Evolutionary conservation across 2,329 filamentous ascomycete genomes (phyloP), one percentile per base, ranked within the genome.

Genomic region (Trichoderma koningii): DNA sequence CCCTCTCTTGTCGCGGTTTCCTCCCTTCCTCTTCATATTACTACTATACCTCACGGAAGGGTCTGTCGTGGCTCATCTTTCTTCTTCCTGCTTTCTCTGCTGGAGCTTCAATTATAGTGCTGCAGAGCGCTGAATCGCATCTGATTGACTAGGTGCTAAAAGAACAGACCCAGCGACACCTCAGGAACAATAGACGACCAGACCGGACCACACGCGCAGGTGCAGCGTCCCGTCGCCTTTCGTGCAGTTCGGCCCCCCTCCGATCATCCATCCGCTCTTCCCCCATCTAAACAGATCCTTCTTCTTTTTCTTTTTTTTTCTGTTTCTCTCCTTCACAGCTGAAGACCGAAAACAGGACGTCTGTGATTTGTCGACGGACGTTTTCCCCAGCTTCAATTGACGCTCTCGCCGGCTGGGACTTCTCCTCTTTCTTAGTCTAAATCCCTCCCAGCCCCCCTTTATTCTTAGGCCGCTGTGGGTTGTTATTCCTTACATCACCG

Each of bases 401-500:
- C 34, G 41, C 26, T 63, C 15, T 21, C 48, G 56, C n/a, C 15
- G 28, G 28, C 34, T 34, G 50, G 50, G 17, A 38, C 34, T 52
- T 34, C 28, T 52, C 34, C 28, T 34, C 15, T 12, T 38, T 45
- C 51, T 53, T 44, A 19, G 34, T 38, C 30, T 23, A 44, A 52
- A 51, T 30, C 41, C 23, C 6, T 19, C 41, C 50, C 23, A 63
- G 26, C 60, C 50, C 52, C 30, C 52, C 26, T 64, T 64, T 42
- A 64, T 48, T 38, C 34, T 15, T 52, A 5, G 34, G 53, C 48
- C 42, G 61, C 34, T 41, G 44, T n/a, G n/a, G n/a, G n/a, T 56
- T 17, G 51, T 56, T 56, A 41, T 63, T 63, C 60, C 53, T 63
- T 55, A 63, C 60, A 50, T 48, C 21, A 34, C 52, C 45, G 44